Evolutionary conservation across 768 basidiomycete species (phyloP), one percentile per base, ranked within the genome.

Genomic region (Amanita molliuscula): DNA sequence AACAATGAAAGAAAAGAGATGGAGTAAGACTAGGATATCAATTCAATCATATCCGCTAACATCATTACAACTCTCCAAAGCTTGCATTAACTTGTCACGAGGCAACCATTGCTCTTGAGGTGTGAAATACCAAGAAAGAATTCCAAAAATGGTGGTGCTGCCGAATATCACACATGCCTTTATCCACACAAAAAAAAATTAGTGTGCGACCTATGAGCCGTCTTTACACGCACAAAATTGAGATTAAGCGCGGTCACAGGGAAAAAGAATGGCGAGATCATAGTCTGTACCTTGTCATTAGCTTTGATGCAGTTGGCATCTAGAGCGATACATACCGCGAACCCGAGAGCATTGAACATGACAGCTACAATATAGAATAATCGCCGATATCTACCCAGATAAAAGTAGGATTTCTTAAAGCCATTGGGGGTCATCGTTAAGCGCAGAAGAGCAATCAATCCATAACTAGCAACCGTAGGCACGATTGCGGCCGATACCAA

Each of bases 381-480:
- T 49, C 73, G 78, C 6, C 78, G 74, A 56, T 76, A 79, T 48
- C 65, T 73, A 4, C 89, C 89, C 25, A 90, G 73, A 50, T 69
- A 75, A 67, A 88, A 93, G 54, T 78, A 77, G 10, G 88, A 88
- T 5, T 74, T 67, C 55, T 76, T 77, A 69, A 94, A 94, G 28
- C 75, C 67, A 56, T 83, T 63, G 9, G 83, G 88, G 1, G 92
- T 94, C 73, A 82, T 72, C n/a, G 78, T 78, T 16, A 93, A 65
- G 28, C 88, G 78, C 28, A 93, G 71, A 2, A 86, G 60, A 6
- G 85, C 79, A 52, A 94, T 90, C 38, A 94, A 71, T 0, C 81
- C 88, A 59, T 94, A 94, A 1, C 88, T 86, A 0, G 90, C 88
- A 52, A 92, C 90, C 2, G 87, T 92, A 1, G 91, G 92, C 3